Evolutionary conservation across 2,329 filamentous ascomycete genomes (phyloP).

Genomic region (Amylocarpus encephaloides): DNA sequence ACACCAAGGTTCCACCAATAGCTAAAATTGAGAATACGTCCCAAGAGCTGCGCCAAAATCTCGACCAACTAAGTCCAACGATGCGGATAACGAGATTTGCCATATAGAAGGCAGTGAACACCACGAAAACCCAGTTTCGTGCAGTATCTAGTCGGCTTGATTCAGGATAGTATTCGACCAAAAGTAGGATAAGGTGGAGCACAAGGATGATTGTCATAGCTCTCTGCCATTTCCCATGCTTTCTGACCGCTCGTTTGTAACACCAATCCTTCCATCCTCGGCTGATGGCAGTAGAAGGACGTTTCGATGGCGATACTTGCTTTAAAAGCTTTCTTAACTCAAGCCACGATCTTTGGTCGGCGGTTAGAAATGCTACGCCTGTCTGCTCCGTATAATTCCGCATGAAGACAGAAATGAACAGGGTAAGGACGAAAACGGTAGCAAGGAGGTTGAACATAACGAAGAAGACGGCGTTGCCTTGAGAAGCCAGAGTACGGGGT

Average conservation of each 20-base stretch:
- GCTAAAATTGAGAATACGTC: constrained; percentile 81
- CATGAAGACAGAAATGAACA: constrained; percentile 99
- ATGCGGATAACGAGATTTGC: constrained; percentile 79
- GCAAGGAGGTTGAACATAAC: constrained; percentile 93
- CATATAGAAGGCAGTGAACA: constrained; percentile 76
- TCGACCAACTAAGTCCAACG: constrained; percentile 81
- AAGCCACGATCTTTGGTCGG: constrained; percentile 94
- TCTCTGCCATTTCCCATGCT: constrained; percentile 86
- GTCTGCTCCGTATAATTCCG: constrained; percentile 99
- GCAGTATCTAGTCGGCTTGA: constrained; percentile 61
- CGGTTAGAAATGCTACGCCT: constrained; percentile 89
- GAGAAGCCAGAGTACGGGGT: constrained; percentile 59
- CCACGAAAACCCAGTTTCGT: constrained; percentile 71
- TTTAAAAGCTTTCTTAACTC: constrained; percentile 86
- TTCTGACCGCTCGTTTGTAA: constrained; percentile 88
- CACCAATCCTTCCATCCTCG: constrained; percentile 87
- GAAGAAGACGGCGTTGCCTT: constrained; percentile 91
- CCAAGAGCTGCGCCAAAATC: constrained; percentile 91
- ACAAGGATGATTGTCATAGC: constrained; percentile 74
- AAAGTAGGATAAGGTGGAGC: constrained; percentile 74
- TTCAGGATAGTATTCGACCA: constrained; percentile 80
- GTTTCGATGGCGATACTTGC: constrained; percentile 91
- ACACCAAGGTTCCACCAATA: constrained; percentile 74
- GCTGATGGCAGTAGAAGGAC: constrained; percentile 71
- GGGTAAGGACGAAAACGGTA: constrained; percentile 90